phyloP scores from a whole-genome alignment of 2,329 filamentous ascomycete genomes.

The Alternaria arborescens region DNA sequence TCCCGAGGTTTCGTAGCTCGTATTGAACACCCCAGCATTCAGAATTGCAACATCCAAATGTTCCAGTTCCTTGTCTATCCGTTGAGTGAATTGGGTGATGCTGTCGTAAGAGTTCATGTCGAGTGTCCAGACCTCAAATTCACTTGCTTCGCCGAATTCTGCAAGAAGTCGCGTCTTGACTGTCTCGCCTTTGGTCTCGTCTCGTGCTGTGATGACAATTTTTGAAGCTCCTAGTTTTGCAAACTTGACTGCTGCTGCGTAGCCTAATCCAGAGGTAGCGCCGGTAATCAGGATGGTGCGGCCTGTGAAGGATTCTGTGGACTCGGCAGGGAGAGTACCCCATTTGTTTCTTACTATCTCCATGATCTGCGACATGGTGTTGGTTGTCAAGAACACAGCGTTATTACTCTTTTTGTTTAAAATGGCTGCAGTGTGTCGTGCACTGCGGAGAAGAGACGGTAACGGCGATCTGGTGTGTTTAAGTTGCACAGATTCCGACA shows the following conservation, averaged over 20 bases:
- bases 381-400: too few species aligned
- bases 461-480: not conserved
- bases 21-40: too few species aligned
- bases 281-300: not conserved
- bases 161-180: too few species aligned
- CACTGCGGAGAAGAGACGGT: not conserved
- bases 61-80: too few species aligned
- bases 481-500: not conserved
- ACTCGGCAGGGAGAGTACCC: not conserved
- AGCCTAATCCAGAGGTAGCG: not conserved
- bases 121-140: conserved; percentile 1
- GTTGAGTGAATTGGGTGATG: not conserved
- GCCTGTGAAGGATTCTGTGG: not conserved
- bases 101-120: not conserved
- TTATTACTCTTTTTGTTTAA: not conserved
- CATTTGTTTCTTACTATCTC: not conserved
- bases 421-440: not conserved
- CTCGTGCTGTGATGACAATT: not conserved
- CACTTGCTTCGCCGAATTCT: not conserved
- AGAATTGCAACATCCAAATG: too few species aligned
- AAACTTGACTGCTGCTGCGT: not conserved
- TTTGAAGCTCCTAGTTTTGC: not conserved
- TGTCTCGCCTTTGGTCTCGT: too few species aligned
- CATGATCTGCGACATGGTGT: not conserved
- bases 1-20: too few species aligned